Evolutionary conservation across 495 filamentous ascomycete species (phyloP), one percentile per base, ranked within the genome.

Genomic region (Podospora pseudoanserina): DNA sequence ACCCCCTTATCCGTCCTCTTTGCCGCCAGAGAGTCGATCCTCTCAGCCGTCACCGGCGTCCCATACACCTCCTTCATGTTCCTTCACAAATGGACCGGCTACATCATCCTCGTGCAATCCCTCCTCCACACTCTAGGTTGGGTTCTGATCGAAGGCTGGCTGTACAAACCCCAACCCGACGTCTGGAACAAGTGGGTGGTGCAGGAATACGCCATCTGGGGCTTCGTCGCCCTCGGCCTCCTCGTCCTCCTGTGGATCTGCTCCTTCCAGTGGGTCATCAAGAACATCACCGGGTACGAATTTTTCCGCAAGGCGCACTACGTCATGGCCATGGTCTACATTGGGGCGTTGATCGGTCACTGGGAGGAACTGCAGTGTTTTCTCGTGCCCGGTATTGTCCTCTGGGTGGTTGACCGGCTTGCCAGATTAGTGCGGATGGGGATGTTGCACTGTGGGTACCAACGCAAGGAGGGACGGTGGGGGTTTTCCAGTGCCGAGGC

Each of bases 51-150:
- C 58, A 90, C 87, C 0, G 88, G 89, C 5, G 75, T 90, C 4
- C 87, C 89, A 0, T 90, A 91, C 70, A 86, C 90, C 66, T 83
- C 82, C 63, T 90, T 91, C 79, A 86, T 89, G 77, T 90, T 91
- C 75, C 78, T 92, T 27, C 88, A 90, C 72, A 84, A 87, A 28
- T 89, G 87, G 87, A 75, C 84, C 2, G 88, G 89, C 0, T 85
- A 86, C 56, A 84, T 90, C 67, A 89, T 90, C 69, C 82, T 88
- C 60, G 72, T 86, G 0, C 88, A 90, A 65, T 80, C 82, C 15
- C 76, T 83, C 54, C 76, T 91, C 5, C 89, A 91, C 72, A 90
- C 88, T 5, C 78, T 90, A n/a, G 81, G 82, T 57, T 91, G 88
- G 89, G 83, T 81, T 16, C 75, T 91, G 28, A 78, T 90, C 62